Conservation (phyloP, 345 rosid species). For the Triadica sebifera region DNA sequence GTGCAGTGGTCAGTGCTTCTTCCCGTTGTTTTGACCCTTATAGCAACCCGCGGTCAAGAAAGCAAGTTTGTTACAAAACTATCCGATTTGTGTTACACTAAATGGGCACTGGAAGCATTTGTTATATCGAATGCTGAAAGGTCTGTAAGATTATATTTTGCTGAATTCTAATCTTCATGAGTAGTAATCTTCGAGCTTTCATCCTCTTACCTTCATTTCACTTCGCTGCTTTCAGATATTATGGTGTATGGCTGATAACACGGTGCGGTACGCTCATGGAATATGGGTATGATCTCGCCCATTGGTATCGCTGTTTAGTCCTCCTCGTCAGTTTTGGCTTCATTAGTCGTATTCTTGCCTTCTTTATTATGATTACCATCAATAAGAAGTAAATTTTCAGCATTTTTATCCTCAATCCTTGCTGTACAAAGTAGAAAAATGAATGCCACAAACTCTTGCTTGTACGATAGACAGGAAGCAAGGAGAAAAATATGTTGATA, state of each 20-base stretch:
- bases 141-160: conserved; percentile 26
- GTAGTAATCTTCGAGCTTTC: neutral
- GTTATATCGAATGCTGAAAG: conserved; percentile 93
- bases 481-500: too few species aligned
- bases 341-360: conserved; percentile 54
- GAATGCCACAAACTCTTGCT: neutral
- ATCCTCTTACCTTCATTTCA: too few species aligned
- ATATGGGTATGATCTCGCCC: conserved; percentile 60
- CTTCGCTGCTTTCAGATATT: conserved; percentile 47
- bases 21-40: conserved; percentile 89
- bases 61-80: conserved; percentile 33
- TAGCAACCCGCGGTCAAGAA: conserved; percentile 54
- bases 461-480: neutral
- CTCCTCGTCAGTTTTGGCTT: conserved; percentile 60
- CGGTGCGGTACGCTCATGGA: conserved; percentile 75
- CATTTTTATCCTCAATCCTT: neutral
- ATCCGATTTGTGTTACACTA: conserved; percentile 66
- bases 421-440: conserved; percentile 10
- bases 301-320: conserved; percentile 58
- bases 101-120: conserved; percentile 97
- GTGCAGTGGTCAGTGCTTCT: conserved; percentile 96
- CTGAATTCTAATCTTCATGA: neutral
- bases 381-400: conserved; percentile 47
- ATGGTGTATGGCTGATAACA: conserved; percentile 96
- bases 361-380: conserved; percentile 58